Conservation (phyloP, 768 basidiomycete genomes). For the Basidioascus undulatus region DNA sequence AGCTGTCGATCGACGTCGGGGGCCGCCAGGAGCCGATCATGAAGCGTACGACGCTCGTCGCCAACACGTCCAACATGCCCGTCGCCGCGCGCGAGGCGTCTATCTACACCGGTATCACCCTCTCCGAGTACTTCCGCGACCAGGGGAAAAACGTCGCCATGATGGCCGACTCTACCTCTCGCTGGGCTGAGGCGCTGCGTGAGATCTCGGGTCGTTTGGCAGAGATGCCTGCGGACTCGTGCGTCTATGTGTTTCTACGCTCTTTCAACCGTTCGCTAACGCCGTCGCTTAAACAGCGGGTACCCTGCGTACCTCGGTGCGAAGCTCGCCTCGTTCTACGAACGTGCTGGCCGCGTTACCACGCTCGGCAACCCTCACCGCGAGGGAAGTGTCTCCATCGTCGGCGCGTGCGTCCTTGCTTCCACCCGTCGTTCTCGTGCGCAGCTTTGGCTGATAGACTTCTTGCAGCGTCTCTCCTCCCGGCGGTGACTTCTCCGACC, state of each 20-base stretch:
- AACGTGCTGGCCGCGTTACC: conserved; percentile 86
- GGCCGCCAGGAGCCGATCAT: conserved; percentile 93
- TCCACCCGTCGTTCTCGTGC: background rate
- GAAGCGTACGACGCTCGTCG: conserved; percentile 97
- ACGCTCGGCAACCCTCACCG: conserved; percentile 73
- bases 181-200: conserved; percentile 97
- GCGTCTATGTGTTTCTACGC: no score
- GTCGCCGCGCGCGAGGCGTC: conserved; percentile 98
- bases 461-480: conserved; percentile 70
- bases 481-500: conserved; percentile 97
- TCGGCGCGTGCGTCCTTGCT: conserved; percentile 61
- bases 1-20: conserved; percentile 75
- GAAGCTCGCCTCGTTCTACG: conserved; percentile 93
- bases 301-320: conserved; percentile 94
- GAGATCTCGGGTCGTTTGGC: conserved; percentile 98
- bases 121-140: conserved; percentile 98
- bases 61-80: conserved; percentile 99
- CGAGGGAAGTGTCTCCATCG: conserved; percentile 87
- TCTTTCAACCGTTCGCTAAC: no score
- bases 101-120: conserved; percentile 96
- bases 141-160: conserved; percentile 92
- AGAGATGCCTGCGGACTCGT: conserved; percentile 99
- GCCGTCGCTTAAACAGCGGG: no score
- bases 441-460: conserved; percentile 4
- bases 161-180: conserved; percentile 75